phyloP scores from a whole-genome alignment of 306 rosid genomes.

The Cucumis hystrix region DNA sequence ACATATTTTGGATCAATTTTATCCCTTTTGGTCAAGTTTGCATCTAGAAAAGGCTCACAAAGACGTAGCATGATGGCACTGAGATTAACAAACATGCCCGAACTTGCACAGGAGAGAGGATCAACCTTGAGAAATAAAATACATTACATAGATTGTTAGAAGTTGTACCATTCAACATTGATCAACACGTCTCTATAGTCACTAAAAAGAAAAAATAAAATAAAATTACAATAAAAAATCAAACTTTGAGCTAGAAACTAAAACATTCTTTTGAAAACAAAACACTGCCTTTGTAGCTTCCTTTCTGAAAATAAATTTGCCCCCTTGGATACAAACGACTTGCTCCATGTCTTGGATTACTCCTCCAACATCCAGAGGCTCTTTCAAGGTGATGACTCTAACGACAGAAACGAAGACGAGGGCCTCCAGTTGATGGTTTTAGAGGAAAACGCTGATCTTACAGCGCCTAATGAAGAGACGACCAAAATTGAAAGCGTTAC shows the following conservation, averaged over 20 bases:
- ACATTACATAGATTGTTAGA: neutral
- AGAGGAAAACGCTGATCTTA: no score
- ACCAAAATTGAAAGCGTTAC: no score
- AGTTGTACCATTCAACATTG: neutral
- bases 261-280: neutral
- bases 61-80: slow-evolving; percentile 94
- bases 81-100: slow-evolving; percentile 97
- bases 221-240: neutral
- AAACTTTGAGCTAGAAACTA: neutral
- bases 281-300: no score
- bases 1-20: slow-evolving; percentile 88
- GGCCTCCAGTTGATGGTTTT: no score
- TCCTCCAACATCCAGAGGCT: no score
- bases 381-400: no score
- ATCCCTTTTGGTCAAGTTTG: slow-evolving; percentile 70
- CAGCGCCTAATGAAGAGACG: no score
- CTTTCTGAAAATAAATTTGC: no score
- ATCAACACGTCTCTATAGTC: neutral
- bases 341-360: no score
- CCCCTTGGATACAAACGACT: no score
- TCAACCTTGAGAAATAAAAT: slow-evolving; percentile 49
- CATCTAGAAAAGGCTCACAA: slow-evolving; percentile 92
- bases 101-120: slow-evolving; percentile 85
- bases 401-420: no score
- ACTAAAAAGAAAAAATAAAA: neutral